Percentiles rank a stretch among this genome's conserved stretches.
Evolutionary conservation across 2,329 filamentous ascomycete species (phyloP).

Genomic region (Pseudogymnoascus sp.): DNA sequence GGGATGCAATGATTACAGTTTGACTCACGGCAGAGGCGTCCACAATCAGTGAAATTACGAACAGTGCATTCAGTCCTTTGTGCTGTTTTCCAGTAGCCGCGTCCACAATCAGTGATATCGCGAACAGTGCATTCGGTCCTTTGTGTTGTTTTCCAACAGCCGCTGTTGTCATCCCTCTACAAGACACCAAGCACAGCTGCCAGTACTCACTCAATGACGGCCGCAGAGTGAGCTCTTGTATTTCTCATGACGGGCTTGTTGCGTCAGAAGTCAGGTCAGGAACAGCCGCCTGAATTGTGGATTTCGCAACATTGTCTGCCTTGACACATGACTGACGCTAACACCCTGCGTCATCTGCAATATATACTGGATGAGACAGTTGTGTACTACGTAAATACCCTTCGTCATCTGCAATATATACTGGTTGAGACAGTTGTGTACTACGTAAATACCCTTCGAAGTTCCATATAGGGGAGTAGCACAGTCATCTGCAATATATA

Average conservation of each 20-base stretch:
- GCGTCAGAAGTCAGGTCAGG: conserved; percentile 3
- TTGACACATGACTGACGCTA: conserved; percentile 1
- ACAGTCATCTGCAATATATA: background rate
- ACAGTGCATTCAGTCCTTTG: background rate
- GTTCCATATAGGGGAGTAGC: background rate
- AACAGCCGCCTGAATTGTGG: conserved; percentile 1
- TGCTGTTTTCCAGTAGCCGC: too few species aligned
- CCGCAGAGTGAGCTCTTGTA: background rate
- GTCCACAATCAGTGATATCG: too few species aligned
- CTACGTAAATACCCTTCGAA: background rate
- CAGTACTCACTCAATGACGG: background rate
- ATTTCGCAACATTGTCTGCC: background rate
- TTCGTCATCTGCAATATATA: conserved; percentile 2
- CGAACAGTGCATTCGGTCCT: too few species aligned
- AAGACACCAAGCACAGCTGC: background rate
- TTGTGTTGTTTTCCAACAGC: background rate
- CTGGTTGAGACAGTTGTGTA: background rate
- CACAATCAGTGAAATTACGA: background rate
- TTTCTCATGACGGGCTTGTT: background rate
- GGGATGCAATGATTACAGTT: background rate
- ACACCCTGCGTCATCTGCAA: background rate
- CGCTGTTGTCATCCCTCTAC: background rate
- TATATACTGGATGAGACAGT: background rate
- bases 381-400: background rate
- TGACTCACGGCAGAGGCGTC: background rate